A percentile compares a stretch with the other conserved stretches of the same genome.
Evolutionary conservation across 768 basidiomycete genomes (phyloP).

Genomic region (Polyporus arcularius): DNA sequence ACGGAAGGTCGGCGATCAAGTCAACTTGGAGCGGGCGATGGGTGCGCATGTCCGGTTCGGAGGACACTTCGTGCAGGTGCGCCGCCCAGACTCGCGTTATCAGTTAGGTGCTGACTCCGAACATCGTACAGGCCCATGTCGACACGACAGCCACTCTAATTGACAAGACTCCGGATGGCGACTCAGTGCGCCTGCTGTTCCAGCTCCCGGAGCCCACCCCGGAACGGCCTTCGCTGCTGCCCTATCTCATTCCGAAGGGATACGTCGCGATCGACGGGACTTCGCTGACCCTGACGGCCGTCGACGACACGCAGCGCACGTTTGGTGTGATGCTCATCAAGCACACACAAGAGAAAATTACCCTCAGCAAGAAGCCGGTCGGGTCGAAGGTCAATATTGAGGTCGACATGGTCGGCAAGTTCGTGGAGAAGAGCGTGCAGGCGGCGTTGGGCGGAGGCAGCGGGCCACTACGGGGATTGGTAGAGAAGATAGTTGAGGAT

Average conservation of each 20-base stretch:
- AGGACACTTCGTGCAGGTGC: slow-evolving; percentile 96
- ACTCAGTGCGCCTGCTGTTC: slow-evolving; percentile 85
- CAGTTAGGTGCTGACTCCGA: background rate
- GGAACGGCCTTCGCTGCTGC: slow-evolving; percentile 63
- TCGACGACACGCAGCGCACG: slow-evolving; percentile 58
- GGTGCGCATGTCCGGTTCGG: slow-evolving; percentile 89
- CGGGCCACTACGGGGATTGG: slow-evolving; percentile 43
- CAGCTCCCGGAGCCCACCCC: slow-evolving; percentile 63
- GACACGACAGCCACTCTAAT: slow-evolving; percentile 84
- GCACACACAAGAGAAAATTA: slow-evolving; percentile 89
- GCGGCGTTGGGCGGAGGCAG: slow-evolving; percentile 63
- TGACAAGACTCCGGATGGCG: slow-evolving; percentile 70
- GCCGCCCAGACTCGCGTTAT: slow-evolving; percentile 12
- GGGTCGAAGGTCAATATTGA: slow-evolving; percentile 93
- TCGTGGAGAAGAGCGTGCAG: slow-evolving; percentile 80
- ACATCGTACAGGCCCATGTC: slow-evolving; percentile 75
- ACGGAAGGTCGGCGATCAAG: slow-evolving; percentile 70
- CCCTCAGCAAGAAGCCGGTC: slow-evolving; percentile 69
- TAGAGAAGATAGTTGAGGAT: slow-evolving; percentile 62
- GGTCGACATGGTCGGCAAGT: slow-evolving; percentile 93
- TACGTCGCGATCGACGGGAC: slow-evolving; percentile 94
- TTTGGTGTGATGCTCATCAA: slow-evolving; percentile 95
- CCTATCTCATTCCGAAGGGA: slow-evolving; percentile 90
- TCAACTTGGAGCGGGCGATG: slow-evolving; percentile 97
- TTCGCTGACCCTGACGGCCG: slow-evolving; percentile 86